Evolutionary conservation across 305 asterid genomes (phyloP).

Genomic region (Withania somnifera): DNA sequence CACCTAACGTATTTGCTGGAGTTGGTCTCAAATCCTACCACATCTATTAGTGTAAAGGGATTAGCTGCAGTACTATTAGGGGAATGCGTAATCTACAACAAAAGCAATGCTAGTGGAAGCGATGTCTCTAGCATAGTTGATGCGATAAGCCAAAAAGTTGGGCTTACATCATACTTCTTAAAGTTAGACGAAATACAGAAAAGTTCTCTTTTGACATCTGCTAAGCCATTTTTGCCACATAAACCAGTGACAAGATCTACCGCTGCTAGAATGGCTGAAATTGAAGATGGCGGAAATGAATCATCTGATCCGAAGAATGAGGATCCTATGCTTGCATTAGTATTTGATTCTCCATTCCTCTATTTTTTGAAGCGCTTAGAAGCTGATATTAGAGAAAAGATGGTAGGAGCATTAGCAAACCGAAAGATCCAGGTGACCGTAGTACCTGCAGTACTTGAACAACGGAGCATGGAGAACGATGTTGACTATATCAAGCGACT

Average conservation of each 20-base stretch:
- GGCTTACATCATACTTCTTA: slow-evolving; percentile 59
- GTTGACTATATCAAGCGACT: slow-evolving; percentile 68
- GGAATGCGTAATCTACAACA: slow-evolving; percentile 56
- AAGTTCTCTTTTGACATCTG: slow-evolving; percentile 54
- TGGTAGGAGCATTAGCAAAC: slow-evolving; percentile 58
- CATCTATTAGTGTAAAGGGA: slow-evolving; percentile 53
- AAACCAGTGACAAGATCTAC: slow-evolving; percentile 70
- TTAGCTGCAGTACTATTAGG: slow-evolving; percentile 76
- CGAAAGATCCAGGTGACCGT: slow-evolving; percentile 86
- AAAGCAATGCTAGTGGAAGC: slow-evolving; percentile 36
- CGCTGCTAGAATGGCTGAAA: slow-evolving; percentile 83
- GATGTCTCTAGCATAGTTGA: slow-evolving; percentile 65
- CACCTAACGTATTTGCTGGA: slow-evolving; percentile 83
- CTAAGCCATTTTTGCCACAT: slow-evolving; percentile 45
- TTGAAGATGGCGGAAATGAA: slow-evolving; percentile 68
- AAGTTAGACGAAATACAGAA: slow-evolving; percentile 80
- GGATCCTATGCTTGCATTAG: slow-evolving; percentile 64
- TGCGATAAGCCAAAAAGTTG: slow-evolving; percentile 70
- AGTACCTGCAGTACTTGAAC: slow-evolving; percentile 78
- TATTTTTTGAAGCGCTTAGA: slow-evolving; percentile 53
- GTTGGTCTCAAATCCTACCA: slow-evolving; percentile 49
- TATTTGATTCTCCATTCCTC: slow-evolving; percentile 65
- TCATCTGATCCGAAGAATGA: slow-evolving; percentile 39
- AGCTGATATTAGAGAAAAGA: slow-evolving; percentile 54
- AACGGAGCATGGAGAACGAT: slow-evolving; percentile 54